Percentiles rank a stretch among this genome's conserved stretches.
Evolutionary conservation across 177 flowering plant genomes (phyloP).

Genomic region (Tripterygium wilfordii): DNA sequence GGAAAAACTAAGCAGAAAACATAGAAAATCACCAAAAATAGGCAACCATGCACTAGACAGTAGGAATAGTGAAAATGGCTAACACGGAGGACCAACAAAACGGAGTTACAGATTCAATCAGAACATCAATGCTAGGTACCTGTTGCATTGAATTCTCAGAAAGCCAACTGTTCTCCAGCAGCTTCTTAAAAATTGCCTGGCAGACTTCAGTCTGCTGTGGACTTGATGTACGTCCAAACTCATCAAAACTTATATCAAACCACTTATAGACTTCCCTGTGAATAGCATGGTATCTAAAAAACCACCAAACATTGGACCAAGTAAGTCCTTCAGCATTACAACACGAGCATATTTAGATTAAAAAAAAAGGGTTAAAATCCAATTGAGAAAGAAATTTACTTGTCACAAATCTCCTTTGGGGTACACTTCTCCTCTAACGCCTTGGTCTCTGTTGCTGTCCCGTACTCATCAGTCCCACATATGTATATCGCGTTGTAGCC

Average conservation of each 20-base stretch:
- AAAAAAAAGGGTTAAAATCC: no score
- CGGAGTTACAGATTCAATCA: neutral
- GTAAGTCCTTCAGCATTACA: no score
- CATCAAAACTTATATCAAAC: constrained; percentile 87
- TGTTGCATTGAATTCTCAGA: constrained; percentile 90
- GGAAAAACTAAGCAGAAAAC: no score
- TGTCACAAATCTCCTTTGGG: constrained; percentile 50
- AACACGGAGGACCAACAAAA: no score
- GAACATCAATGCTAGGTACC: constrained; percentile 24
- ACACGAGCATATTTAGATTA: no score
- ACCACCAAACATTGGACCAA: no score
- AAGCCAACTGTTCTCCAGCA: constrained; percentile 82
- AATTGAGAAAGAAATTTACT: no score
- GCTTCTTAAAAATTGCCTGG: constrained; percentile 76
- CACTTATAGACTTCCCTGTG: constrained; percentile 84
- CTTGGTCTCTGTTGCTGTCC: constrained; percentile 53
- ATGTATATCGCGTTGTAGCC: constrained; percentile 42
- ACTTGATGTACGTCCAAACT: constrained; percentile 89
- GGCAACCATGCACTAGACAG: no score
- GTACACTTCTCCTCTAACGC: constrained; percentile 52
- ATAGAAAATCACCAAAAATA: no score
- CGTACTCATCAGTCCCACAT: constrained; percentile 56
- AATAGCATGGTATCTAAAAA: constrained; percentile 70
- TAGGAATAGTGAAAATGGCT: no score
- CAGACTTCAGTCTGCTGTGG: constrained; percentile 92